Evolutionary conservation across 2,329 filamentous ascomycete genomes (phyloP), one percentile per base, ranked within the genome.

Genomic region (Harringtonia lauricola): DNA sequence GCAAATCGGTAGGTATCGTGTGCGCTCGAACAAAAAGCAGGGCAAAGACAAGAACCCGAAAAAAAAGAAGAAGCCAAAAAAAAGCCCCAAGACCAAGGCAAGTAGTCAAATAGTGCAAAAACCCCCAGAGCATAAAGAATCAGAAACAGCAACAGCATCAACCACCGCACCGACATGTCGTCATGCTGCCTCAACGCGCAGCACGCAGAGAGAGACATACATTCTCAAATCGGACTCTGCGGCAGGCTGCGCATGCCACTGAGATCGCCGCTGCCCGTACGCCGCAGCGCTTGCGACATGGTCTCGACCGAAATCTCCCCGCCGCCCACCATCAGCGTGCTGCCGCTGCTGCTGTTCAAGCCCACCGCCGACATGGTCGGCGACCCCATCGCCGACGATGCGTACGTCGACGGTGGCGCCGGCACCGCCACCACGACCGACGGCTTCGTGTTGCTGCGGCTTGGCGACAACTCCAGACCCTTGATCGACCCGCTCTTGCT

Each of bases 301-400:
- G 89, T 95, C 68, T 95, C 88, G 51, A 95, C 84, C 47, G 84
- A 87, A 47, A 95, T 67, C 49, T 95, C 89, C 22, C 79, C 76
- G 37, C 69, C 72, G 47, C 35, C 29, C n/a, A 36, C 12, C 22
- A 31, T 12, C 5, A 36, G 31, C 2, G 37, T 33, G 34, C 19
- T 39, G 31, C 36, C 40, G 29, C 39, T 39, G 41, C 47, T 36
- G 36, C 39, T 18, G 19, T 22, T 21, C 18, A 26, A 24, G n/a
- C 41, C 41, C n/a, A 46, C 39, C 70, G 38, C 41, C 5, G 47
- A 37, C 43, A 53, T 40, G 44, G 47, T 51, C 43, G 43, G 83
- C 57, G 83, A 87, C 29, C 72, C 76, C 17, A 86, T 61, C 8
- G 76, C 60, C 63, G 41, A 42, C 24, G 41, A 42, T 24, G 34